phyloP scores from a whole-genome alignment of 2,329 filamentous ascomycete species.

The Ciborinia camelliae region DNA sequence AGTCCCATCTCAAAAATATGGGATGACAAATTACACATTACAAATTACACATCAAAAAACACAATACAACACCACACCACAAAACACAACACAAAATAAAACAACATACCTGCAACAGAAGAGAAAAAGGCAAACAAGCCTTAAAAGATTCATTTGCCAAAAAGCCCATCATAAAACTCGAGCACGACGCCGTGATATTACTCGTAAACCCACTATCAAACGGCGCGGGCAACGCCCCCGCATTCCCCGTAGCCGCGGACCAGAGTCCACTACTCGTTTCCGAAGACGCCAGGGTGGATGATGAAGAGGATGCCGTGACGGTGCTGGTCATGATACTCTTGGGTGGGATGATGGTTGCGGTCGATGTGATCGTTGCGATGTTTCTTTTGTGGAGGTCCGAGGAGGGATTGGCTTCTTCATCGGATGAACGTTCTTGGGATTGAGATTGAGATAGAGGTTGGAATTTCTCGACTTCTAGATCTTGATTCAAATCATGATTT shows the following conservation, averaged over 20 bases:
- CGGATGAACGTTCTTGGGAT: too few relatives aligned
- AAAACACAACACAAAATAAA: neutral
- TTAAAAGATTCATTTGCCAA: constrained; percentile 34
- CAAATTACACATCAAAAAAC: too few relatives aligned
- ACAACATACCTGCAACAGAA: constrained; percentile 72
- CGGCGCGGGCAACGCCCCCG: constrained; percentile 54
- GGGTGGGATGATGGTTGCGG: constrained; percentile 14
- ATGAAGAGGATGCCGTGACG: neutral
- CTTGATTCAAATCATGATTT: neutral
- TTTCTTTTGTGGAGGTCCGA: neutral
- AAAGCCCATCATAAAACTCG: constrained; percentile 34
- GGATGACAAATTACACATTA: too few relatives aligned
- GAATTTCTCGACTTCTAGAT: neutral
- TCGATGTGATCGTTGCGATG: constrained; percentile 9
- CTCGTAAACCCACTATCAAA: constrained; percentile 64
- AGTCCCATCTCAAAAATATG: too few relatives aligned
- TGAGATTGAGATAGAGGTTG: too few relatives aligned
- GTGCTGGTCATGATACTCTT: neutral
- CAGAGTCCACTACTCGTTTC: constrained; percentile 25
- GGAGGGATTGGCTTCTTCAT: too few relatives aligned
- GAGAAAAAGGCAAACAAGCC: constrained; percentile 75
- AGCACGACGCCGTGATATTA: constrained; percentile 52
- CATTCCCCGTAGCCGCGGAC: constrained; percentile 23
- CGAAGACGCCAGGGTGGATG: constrained; percentile 19
- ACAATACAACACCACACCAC: too few relatives aligned